Base-by-base conservation (phyloP, 1,284 basidiomycete genomes). In the Butyriboletus appendiculatus region DNA sequence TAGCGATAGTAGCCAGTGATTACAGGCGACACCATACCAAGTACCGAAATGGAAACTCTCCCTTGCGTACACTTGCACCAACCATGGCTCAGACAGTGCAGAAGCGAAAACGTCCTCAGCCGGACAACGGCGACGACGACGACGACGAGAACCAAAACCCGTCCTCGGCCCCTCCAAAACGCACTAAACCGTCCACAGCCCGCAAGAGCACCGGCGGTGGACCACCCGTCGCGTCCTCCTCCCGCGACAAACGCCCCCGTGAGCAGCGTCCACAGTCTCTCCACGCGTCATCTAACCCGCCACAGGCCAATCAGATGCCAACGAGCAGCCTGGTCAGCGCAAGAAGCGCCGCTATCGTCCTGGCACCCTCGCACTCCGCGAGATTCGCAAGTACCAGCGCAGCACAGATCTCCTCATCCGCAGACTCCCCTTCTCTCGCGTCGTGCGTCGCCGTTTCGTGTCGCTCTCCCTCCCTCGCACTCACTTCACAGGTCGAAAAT, bases 351-450 rank as follows among this genome's bases (percentile, higher is more conserved):
- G 88, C 43, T 97, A 82, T 74, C 80, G 90, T 58, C 94, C 94
- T 0, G 94, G 94, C 4, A 95, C 92, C 1, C 85, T 91, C 56
- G 95, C 95, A 28, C 76, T 98, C 53, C 82, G 89, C 35, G 95
- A 98, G 75, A 97, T 98, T 52, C 81, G 95, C 59, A 91, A 90
- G 67, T 97, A 96, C 72, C 95, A 98, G 73, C 95, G 93, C 71
- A 88, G 84, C 61, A 97, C 95, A 5, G 94, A 97, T 66, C 75
- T 97, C 53, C 75, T 97, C 54, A 76, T 98, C 57, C 82, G 85
- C 61, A 95, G 92, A 70, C 79, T 97, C 43, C 95, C 95, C 0
- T 98, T 98, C 70, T 90, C 92, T 45, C 89, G 95, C 62, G 77
- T 97, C 64, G 95, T 97, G 66, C 65, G 89, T 81, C 28, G 16